Evolutionary conservation across 2,329 filamentous ascomycete genomes (phyloP), one percentile per base, ranked within the genome.

Genomic region (Rugonectria rugulosa): DNA sequence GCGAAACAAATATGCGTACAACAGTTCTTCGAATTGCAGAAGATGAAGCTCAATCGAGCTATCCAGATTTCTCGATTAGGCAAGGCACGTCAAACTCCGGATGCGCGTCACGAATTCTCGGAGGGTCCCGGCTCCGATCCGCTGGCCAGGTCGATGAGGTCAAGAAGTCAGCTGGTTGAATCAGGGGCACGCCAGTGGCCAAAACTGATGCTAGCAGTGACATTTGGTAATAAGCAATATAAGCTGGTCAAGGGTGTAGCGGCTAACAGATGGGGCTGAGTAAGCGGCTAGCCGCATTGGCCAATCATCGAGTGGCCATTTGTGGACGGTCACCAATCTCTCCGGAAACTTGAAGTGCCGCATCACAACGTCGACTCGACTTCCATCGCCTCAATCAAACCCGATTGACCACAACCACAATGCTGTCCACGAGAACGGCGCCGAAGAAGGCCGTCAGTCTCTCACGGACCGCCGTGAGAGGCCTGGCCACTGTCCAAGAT

Each of bases 401-500:
- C 62, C 65, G 65, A 70, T 64, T 61, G 67, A 70, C 67, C 56
- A 65, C 63, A 64, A 68, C 29, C 68, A 73, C 67, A 65, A 79
- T 79, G 77, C 73, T 80, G 72, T 75, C 78, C 63, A 73, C 75
- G 65, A 74, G 73, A 75, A 70, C 75, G 68, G 72, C 74, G 66
- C 72, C 74, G 46, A 72, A 64, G 57, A 72, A 71, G 70, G 72
- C 70, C 59, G 72, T 72, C 62, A 71, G 62, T 62, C 71, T 75
- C 68, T 77, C 78, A 68, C 73, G 74, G 68, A 74, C 75, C 62
- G 71, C 75, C 70, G 76, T 78, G 65, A 88, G 94, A 74, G 83
- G 84, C 66, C 89, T 97, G 78, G 91, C 91, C 70, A 92, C 90
- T 59, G 89, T 92, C 66, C 88, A 91, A 74, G 90, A 93, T 76